Conservation (phyloP, 352 stramenopile species). For the Phytopythium ostracodes region DNA sequence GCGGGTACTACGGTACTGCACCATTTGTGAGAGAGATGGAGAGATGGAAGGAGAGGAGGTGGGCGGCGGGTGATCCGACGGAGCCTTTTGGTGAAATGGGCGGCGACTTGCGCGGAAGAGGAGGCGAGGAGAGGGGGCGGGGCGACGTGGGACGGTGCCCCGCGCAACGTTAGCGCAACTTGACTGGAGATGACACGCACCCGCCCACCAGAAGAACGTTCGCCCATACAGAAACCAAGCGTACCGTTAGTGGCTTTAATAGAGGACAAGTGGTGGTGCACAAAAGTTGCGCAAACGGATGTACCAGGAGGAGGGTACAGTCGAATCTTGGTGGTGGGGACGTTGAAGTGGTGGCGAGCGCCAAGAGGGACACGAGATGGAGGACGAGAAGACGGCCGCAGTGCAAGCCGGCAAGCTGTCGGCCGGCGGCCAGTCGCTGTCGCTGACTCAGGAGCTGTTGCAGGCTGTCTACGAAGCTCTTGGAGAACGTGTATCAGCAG, state of each 20-base stretch:
- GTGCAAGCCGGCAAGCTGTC: too few species aligned
- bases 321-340: background rate
- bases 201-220: background rate
- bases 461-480: too few species aligned
- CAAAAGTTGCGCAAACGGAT: background rate
- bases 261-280: background rate
- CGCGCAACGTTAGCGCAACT: background rate
- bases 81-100: background rate
- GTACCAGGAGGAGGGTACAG: background rate
- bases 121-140: background rate
- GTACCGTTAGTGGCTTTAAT: background rate
- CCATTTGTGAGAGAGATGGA: conserved; percentile 33
- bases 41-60: background rate
- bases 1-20: conserved; percentile 82
- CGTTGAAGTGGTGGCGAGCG: too few species aligned
- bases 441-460: too few species aligned
- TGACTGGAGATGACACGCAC: background rate
- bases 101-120: background rate
- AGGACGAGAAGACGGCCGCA: too few species aligned
- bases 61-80: background rate
- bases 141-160: background rate
- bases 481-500: too few species aligned
- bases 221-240: background rate
- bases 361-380: too few species aligned
- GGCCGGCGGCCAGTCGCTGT: too few species aligned